phyloP scores from a whole-genome alignment of 768 basidiomycete genomes.

The Termitomyces sp. region DNA sequence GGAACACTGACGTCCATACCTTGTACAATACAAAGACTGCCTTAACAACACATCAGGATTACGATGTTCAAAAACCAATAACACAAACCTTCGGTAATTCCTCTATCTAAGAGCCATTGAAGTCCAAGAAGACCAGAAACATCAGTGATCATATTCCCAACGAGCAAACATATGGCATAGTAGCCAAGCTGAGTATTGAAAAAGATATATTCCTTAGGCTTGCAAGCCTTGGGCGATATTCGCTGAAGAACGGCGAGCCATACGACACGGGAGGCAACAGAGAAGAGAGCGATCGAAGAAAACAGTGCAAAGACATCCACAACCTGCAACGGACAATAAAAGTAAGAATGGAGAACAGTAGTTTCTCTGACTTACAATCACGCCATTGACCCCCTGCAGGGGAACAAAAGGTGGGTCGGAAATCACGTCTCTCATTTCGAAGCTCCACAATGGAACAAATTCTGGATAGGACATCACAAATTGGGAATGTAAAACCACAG shows the following conservation, averaged over 20 bases:
- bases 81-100: constrained; percentile 40
- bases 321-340: constrained; percentile 21
- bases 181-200: constrained; percentile 69
- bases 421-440: constrained; percentile 29
- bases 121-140: constrained; percentile 49
- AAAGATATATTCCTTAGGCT: constrained; percentile 48
- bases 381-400: constrained; percentile 27
- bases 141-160: constrained; percentile 50
- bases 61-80: background rate
- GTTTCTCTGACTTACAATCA: constrained; percentile 28
- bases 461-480: constrained; percentile 11
- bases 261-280: constrained; percentile 40
- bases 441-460: constrained; percentile 24
- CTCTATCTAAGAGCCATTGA: constrained; percentile 38
- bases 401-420: constrained; percentile 19
- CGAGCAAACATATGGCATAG: constrained; percentile 58
- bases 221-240: constrained; percentile 17
- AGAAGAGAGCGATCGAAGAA: constrained; percentile 46
- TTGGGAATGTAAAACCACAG: constrained; percentile 1
- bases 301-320: constrained; percentile 49
- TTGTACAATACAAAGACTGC: constrained; percentile 48
- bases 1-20: constrained; percentile 29
- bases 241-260: constrained; percentile 38
- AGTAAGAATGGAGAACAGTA: background rate
- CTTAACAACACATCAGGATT: constrained; percentile 20